Base-by-base conservation (phyloP, 352 stramenopile species). In the Globisporangium apiculatum region DNA sequence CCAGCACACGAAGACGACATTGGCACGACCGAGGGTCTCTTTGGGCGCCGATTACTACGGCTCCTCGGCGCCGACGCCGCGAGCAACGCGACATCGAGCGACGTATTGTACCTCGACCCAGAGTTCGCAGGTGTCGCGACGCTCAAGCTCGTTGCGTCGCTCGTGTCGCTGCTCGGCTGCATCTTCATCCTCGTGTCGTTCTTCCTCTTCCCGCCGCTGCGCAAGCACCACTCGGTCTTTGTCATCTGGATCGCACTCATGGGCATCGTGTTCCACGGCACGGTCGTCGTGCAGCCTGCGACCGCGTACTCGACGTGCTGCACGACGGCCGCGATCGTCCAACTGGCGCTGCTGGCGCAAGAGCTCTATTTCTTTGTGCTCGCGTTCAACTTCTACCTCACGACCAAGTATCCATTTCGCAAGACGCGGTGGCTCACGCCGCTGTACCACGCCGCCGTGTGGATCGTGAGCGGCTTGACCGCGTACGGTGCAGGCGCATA, bases 351-450 rank as follows among this genome's bases (percentile, higher is more conserved):
- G 51, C 61, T 94, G 24, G 82, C 73, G 5, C 79, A 91, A 46
- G 83, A 95, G 53, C 72, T 94, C 12, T 95, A 93, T 68, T 85
- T 94, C 57, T 92, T 90, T 60, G 78, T 79, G 40, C 72, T 95
- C 51, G 84, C 84, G 48, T 90, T 89, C 67, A 77, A 91, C 67
- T 88, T 91, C 47, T 94, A 94, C 70, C 90, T 88, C 66, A 90
- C 80, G 42, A 94, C 82, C 76, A 89, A 91, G 70, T 91, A 87
- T 61, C 86, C 86, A 54, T 95, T 95, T 62, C 71, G 71, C 40
- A 89, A 78, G 45, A 83, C 79, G n/a, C 67, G 76, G 48, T 87
- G 73, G 68, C 75, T 91, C 53, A 72, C 76, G 37, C 67, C 67
- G 17, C 65, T 91, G 55, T 94, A 91, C 58, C 86, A 95, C 58